Percentiles rank a stretch among this genome's conserved stretches.
phyloP scores from a whole-genome alignment of 2,329 filamentous ascomycete genomes.

The Talaromyces verruculosus region DNA sequence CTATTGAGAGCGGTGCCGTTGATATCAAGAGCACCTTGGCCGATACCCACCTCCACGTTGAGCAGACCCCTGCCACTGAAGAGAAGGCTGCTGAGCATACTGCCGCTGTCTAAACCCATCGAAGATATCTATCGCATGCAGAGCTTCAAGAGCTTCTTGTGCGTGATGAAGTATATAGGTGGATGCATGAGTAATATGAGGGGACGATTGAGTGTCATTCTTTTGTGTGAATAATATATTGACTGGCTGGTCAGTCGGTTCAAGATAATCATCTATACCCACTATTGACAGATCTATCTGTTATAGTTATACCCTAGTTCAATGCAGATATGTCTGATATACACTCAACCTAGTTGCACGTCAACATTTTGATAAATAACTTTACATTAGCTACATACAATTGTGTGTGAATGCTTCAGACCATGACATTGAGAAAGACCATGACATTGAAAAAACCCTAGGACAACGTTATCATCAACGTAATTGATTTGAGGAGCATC shows the following conservation, averaged over 20 bases:
- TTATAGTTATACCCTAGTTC: slow-evolving; percentile 11
- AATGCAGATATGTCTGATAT: slow-evolving; percentile 6
- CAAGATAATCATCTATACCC: slow-evolving; percentile 18
- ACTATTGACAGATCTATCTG: slow-evolving; percentile 1
- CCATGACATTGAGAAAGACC: no score
- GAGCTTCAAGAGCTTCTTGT: background rate
- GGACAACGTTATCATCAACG: no score
- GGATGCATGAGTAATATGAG: background rate
- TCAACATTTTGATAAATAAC: no score
- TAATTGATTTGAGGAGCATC: no score
- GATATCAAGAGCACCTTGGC: slow-evolving; percentile 23
- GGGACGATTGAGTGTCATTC: background rate
- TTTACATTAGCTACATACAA: no score
- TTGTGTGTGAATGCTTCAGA: no score
- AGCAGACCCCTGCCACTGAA: background rate
- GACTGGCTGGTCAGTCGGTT: background rate
- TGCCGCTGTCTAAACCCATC: background rate
- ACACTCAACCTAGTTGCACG: background rate
- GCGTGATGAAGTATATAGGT: background rate
- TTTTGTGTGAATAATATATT: background rate
- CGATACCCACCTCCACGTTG: slow-evolving; percentile 11
- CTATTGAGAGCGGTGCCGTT: slow-evolving; percentile 33
- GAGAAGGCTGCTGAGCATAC: slow-evolving; percentile 8
- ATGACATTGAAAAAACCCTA: no score
- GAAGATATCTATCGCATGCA: background rate